phyloP scores from a whole-genome alignment of 2,329 filamentous ascomycete genomes.

The Chrysoporthe deuterocubensis region DNA sequence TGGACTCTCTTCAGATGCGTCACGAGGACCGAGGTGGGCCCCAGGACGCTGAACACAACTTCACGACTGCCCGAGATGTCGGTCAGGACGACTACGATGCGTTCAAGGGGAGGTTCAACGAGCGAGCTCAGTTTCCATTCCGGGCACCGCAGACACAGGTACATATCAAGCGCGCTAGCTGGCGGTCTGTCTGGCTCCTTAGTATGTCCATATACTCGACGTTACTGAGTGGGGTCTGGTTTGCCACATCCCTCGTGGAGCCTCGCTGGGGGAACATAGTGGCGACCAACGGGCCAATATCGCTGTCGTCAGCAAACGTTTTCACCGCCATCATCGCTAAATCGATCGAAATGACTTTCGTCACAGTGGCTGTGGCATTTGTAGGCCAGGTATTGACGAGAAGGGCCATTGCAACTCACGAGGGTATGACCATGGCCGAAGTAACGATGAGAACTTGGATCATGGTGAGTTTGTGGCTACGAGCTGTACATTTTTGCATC shows the following conservation, averaged over 20 bases:
- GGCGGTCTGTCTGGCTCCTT: constrained; percentile 54
- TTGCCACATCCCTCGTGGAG: constrained; percentile 63
- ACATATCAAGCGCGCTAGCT: constrained; percentile 38
- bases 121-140: neutral
- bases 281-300: constrained; percentile 55
- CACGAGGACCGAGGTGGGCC: constrained; percentile 12
- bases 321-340: constrained; percentile 74
- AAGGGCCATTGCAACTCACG: constrained; percentile 63
- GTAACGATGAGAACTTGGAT: constrained; percentile 80
- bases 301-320: constrained; percentile 67
- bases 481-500: neutral
- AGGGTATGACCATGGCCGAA: constrained; percentile 75
- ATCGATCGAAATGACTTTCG: constrained; percentile 77
- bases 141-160: constrained; percentile 11
- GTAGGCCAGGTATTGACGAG: constrained; percentile 76
- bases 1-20: constrained; percentile 28
- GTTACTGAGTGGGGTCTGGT: constrained; percentile 66
- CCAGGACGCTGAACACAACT: neutral
- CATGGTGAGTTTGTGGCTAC: constrained; percentile 42
- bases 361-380: constrained; percentile 76
- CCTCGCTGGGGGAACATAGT: constrained; percentile 66
- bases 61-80: neutral
- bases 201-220: constrained; percentile 65
- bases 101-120: constrained; percentile 7
- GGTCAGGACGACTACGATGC: constrained; percentile 15